Conservation (phyloP, 441 rosid genomes). For the Adansonia rubrostipa region DNA sequence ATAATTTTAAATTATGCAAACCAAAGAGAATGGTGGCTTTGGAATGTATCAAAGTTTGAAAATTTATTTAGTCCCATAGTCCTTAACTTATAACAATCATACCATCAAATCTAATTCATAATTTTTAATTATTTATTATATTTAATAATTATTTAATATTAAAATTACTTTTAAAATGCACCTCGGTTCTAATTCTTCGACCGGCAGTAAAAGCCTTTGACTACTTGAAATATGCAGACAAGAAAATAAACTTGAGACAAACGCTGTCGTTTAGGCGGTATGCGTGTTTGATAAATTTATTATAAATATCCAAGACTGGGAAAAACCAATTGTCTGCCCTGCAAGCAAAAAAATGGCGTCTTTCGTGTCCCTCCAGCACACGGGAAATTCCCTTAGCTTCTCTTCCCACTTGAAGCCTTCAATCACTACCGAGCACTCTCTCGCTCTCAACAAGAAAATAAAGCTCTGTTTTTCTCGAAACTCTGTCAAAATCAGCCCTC, state of each 20-base stretch:
- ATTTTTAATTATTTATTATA: too few relatives aligned
- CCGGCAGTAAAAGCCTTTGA: too few relatives aligned
- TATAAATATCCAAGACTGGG: background rate
- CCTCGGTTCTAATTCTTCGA: too few relatives aligned
- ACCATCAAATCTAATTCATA: too few relatives aligned
- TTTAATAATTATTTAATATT: too few relatives aligned
- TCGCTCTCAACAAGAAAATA: slow-evolving; percentile 13
- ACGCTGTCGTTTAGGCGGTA: slow-evolving; percentile 6
- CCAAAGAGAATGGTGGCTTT: too few relatives aligned
- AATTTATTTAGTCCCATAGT: too few relatives aligned
- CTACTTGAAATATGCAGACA: background rate
- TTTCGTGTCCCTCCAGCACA: slow-evolving; percentile 28
- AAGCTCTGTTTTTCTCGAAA: slow-evolving; percentile 15
- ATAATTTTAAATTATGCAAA: too few relatives aligned
- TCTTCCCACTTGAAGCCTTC: slow-evolving; percentile 22
- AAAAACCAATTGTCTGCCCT: background rate
- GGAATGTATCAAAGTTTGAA: too few relatives aligned
- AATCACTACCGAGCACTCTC: slow-evolving; percentile 12
- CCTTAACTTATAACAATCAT: too few relatives aligned
- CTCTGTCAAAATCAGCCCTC: slow-evolving; percentile 21
- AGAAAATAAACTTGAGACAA: background rate
- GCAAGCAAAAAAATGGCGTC: slow-evolving; percentile 36
- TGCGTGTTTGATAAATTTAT: background rate
- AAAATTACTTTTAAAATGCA: too few relatives aligned
- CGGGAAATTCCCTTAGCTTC: slow-evolving; percentile 26